Evolutionary conservation across 176 grass and related monocot species (phyloP), one percentile per base, ranked within the genome.

Genomic region (Eragrostis nindensis): DNA sequence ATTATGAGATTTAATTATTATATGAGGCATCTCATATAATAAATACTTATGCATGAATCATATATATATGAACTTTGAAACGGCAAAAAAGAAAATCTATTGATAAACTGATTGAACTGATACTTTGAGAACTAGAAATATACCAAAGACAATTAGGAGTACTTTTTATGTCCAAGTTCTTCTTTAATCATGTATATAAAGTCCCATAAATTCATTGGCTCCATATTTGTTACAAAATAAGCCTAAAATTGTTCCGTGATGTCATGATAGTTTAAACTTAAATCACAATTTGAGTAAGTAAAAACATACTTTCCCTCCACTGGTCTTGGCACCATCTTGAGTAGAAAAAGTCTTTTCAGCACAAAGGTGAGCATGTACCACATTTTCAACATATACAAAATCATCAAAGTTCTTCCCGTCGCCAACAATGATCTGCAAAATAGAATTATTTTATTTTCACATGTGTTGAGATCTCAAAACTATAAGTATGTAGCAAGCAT

Each of bases 341-440:
- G 84, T 77, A 6, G 86, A 84, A 65, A 97, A 73, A 73, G 90
- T 78, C 75, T 55, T 89, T 63, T 91, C 86, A 11, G 94, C 94
- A 85, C 94, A 97, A 46, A 97, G 64, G 76, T 97, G 94, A 52
- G 80, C 88, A 80, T 97, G 68, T 32, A 89, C 90, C 68, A 93
- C 94, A 83, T 97, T 97, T 76, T 93, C 94, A n/a, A 97, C 88
- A 69, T 93, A 93, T 32, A 91, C 87, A 62, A 97, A 91, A 87
- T 97, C 94, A 80, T 93, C 86, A 48, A 38, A 41, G 49, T 93
- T 97, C 41, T 87, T 88, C 82, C 94, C 90, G 46, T 97, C 86
- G 22, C 90, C 94, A 80, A 97, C 18, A 66, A 93, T 89, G 12
- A 82, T 85, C 94, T 93, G 55, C 50, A 82, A 3, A 24, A 57